Evolutionary conservation across 441 rosid genomes (phyloP).

Genomic region (Gossypium armourianum): DNA sequence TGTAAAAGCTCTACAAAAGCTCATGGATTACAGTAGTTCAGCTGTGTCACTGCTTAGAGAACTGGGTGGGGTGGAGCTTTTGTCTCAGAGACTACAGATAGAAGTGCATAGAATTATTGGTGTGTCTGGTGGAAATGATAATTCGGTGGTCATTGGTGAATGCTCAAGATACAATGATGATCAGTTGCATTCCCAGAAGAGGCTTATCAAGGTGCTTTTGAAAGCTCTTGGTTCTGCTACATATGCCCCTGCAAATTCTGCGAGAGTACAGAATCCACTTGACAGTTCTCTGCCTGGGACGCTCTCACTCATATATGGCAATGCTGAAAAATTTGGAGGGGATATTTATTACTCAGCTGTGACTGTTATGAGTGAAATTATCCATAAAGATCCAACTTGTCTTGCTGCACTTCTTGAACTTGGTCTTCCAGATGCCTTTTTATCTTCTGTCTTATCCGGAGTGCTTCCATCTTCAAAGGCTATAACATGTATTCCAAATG

Average conservation of each 20-base stretch:
- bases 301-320: conserved; percentile 60
- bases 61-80: conserved; percentile 86
- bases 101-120: conserved; percentile 79
- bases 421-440: conserved; percentile 88
- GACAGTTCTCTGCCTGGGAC: conserved; percentile 73
- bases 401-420: conserved; percentile 65
- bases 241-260: conserved; percentile 64
- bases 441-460: conserved; percentile 76
- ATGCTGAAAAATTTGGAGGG: conserved; percentile 86
- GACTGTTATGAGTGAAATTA: conserved; percentile 93
- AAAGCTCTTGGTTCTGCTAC: conserved; percentile 97
- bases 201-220: conserved; percentile 81
- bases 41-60: conserved; percentile 84
- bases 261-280: conserved; percentile 56
- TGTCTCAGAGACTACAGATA: conserved; percentile 74
- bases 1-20: conserved; percentile 84
- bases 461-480: conserved; percentile 89
- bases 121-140: conserved; percentile 37
- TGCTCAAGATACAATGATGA: conserved; percentile 49
- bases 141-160: conserved; percentile 53
- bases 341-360: conserved; percentile 90
- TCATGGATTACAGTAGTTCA: conserved; percentile 91
- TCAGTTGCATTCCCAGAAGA: conserved; percentile 58
- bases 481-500: conserved; percentile 85
- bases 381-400: conserved; percentile 95